These are phyloP conservation scores for Myxozyma neglecta DNA, from an alignment of 805 yeast species.

Conservation along the genomic window DNA sequence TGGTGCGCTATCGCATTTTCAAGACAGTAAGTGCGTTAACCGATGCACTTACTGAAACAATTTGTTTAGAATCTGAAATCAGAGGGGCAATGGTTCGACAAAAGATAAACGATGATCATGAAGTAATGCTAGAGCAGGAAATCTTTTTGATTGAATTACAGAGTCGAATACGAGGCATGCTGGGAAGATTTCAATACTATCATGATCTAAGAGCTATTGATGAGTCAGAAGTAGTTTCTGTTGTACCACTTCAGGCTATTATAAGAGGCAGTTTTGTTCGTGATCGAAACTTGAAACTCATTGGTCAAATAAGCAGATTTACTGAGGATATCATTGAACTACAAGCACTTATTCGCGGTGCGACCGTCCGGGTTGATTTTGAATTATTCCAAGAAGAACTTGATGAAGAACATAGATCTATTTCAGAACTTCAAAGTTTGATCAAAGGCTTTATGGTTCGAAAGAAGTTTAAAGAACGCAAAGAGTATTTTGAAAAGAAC, in stretches of 20 bases:
- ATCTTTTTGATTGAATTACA: slow-evolving; percentile 34
- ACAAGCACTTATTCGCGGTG: slow-evolving; percentile 44
- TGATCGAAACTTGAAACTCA: slow-evolving; percentile 6
- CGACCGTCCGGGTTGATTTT: slow-evolving; percentile 40
- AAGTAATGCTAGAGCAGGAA: slow-evolving; percentile 28
- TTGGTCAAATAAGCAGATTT: slow-evolving; percentile 18
- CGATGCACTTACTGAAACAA: slow-evolving; percentile 35
- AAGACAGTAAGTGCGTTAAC: slow-evolving; percentile 1
- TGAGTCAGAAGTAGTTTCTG: slow-evolving; percentile 20
- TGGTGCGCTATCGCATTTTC: slow-evolving; percentile 8
- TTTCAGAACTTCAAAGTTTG: slow-evolving; percentile 40
- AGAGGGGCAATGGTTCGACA: slow-evolving; percentile 47
- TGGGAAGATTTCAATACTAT: slow-evolving; percentile 26
- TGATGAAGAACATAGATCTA: slow-evolving; percentile 38
- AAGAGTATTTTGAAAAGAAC: slow-evolving; percentile 55
- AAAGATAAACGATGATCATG: slow-evolving; percentile 19
- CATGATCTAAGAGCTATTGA: slow-evolving; percentile 19
- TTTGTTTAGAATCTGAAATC: slow-evolving; percentile 54
- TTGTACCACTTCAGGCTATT: slow-evolving; percentile 36
- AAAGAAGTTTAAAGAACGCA: slow-evolving; percentile 33
- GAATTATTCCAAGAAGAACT: slow-evolving; percentile 38
- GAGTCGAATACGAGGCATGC: slow-evolving; percentile 35
- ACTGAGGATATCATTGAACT: slow-evolving; percentile 36
- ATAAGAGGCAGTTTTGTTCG: slow-evolving; percentile 50
- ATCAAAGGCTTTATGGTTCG: slow-evolving; percentile 41